phyloP scores from a whole-genome alignment of 2,329 filamentous ascomycete genomes.

The Calonectria naviculata region DNA sequence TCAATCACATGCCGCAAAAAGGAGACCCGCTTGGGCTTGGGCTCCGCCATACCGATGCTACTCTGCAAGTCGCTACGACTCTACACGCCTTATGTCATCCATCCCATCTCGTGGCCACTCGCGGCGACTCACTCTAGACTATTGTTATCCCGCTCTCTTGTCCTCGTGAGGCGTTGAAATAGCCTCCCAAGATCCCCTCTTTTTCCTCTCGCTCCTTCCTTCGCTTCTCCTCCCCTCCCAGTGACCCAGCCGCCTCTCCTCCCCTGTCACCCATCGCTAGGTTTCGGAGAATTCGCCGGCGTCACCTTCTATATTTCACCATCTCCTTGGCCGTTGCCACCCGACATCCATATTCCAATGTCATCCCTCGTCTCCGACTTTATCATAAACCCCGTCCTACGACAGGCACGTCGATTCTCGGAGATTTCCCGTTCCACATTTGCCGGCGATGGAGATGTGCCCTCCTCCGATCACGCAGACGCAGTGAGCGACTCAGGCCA shows the following conservation, averaged over 20 bases:
- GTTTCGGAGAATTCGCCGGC: background rate
- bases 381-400: constrained; percentile 73
- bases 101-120: constrained; percentile 24
- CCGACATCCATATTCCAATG: constrained; percentile 54
- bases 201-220: background rate
- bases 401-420: constrained; percentile 74
- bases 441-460: constrained; percentile 47
- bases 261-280: background rate
- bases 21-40: constrained; percentile 8
- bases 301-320: background rate
- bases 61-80: constrained; percentile 29
- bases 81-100: constrained; percentile 41
- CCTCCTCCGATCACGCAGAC: constrained; percentile 33
- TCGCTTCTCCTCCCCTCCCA: background rate
- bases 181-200: constrained; percentile 11
- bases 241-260: background rate
- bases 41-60: constrained; percentile 30
- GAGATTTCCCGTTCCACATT: constrained; percentile 56
- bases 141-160: constrained; percentile 35
- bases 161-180: constrained; percentile 18
- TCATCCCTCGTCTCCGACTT: constrained; percentile 73
- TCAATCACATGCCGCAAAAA: constrained; percentile 38
- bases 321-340: constrained; percentile 22
- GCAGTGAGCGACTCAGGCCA: constrained; percentile 42
- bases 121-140: constrained; percentile 32